Base-by-base conservation (phyloP, 1,284 basidiomycete species). In the Gomphus bonarii region DNA sequence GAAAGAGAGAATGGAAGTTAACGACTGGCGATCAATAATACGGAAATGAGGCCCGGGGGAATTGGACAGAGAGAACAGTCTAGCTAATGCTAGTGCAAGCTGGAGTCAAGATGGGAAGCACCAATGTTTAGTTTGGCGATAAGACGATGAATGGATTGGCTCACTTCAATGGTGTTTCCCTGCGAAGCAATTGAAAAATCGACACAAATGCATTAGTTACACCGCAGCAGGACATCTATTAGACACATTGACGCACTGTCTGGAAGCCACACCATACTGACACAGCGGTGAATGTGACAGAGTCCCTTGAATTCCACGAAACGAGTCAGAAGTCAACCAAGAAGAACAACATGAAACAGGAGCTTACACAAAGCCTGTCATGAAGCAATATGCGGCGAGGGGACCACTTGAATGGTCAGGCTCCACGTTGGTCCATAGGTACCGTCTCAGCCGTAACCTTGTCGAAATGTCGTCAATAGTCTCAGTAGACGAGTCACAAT, bases 211-310 rank as follows among this genome's bases (percentile, higher is more conserved):
- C 14, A 20, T 43, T 30, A 40, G 36, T 4, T 16, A 48, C 16
- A 16, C 28, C 25, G 25, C 14, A 33, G 10, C 12, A 10, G 31
- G 0, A 38, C 12, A 18, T 36, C 3, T 38, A 3, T 51, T 7
- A 16, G 14, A 36, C n/a, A 14, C 10, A 44, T 36, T 36, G 50
- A 31, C 54, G 11, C 31, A 56, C 46, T 46, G 72, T 92, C 69
- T 93, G 89, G 70, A 92, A 93, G 1, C 86, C 88, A 66, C 85
- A 88, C 90, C 90, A 93, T 25, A 93, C 80, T 67, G 82, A 92
- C 60, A 88, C 76, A 10, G 90, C 85, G 48, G 86, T 82, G 73
- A 91, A 93, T 1, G 82, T 83, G 16, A 91, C 74, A 1, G 82
- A 78, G 63, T 87, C 82, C 20, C 85, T 87, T 65, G 43, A 44